Base-by-base conservation (phyloP, 352 stramenopile genomes). In the Phytophthora pluvialis region DNA sequence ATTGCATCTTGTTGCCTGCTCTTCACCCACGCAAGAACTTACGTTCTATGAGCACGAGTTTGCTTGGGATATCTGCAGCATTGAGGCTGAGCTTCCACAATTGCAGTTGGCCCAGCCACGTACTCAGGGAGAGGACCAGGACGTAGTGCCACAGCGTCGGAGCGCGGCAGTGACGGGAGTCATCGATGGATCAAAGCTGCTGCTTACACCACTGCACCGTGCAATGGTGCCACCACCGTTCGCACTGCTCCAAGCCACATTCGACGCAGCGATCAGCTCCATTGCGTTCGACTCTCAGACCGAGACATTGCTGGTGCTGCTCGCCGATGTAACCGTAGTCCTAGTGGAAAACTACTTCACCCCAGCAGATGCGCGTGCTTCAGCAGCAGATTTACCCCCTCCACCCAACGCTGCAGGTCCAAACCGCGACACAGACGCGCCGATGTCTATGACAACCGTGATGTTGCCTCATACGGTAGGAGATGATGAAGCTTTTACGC, bases 211-310 rank as follows among this genome's bases (percentile, higher is more conserved):
- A 8, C 63, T 92, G 32, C 77, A 88, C 44, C 75, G 79, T 39
- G 78, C 83, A 8, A 47, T 93, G 36, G 78, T 94, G 5, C 86
- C 83, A n/a, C 86, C 83, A 3, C 86, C 80, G 36, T 85, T 89
- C 43, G 78, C 81, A 15, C 58, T 89, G 21, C 69, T 77, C 33
- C 68, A 77, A 54, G 26, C 77, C 11, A 44, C 67, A 10, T 89
- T 89, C 33, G 33, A 73, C 0, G 60, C 62, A 2, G 25, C 75
- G 3, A 71, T 91, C 18, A 91, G 88, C 43, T 78, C 80, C 0
- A 60, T 90, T 16, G 72, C 60, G 3, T 93, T 94, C 52, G 80
- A 89, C 53, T 54, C 75, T 1, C 57, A 74, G 18, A 74, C 16
- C 6, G 72, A 88, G 38, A 45, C 62, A 10, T 44, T 91, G 3